Evolutionary conservation across 2,329 filamentous ascomycete species (phyloP), one percentile per base, ranked within the genome.

Genomic region (Dactylellina haptotyla): DNA sequence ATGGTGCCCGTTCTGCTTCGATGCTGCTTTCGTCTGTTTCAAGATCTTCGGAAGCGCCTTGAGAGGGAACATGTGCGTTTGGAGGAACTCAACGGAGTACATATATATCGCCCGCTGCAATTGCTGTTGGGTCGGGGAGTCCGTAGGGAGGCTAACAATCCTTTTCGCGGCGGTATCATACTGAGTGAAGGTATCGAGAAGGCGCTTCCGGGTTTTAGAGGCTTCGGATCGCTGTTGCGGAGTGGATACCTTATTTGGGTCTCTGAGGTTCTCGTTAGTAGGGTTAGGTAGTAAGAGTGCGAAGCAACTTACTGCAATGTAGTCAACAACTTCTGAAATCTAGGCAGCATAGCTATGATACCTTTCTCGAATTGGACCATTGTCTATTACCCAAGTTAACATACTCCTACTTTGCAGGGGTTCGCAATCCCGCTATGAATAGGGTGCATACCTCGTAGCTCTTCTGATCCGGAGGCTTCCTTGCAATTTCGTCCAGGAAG

Each of bases 21-120:
- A 41, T 3, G 43, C 50, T 12, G 70, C 48, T 53, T 74, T 67
- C 0, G 62, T 65, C 20, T 75, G 75, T 23, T 85, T 87, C 14
- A 93, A 83, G 75, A 92, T 83, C 43, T 87, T 87, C 0, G 90
- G 90, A 0, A 93, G 83, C 26, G 87, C 87, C 79, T 92, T 96
- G 12, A 97, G 83, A 0, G 93, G 92, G 6, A 97, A 85, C 91
- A 97, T 96, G 78, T 97, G 92, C 2, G 92, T 85, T 78, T 96
- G 93, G 3, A 97, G 82, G 78, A 97, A 97, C 53, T 86, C 86
- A 58, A 89, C 92, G 0, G 93, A 91, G 76, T 93, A 90, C 37
- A 90, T 86, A 77, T 96, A 93, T 10, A 97, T 88, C 2, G 91
- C 89, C 78, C 89, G 90, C 78, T 97, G 93, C 2, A 97, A 83